Conservation (phyloP, 306 rosid genomes). For the Cucumis hystrix region DNA sequence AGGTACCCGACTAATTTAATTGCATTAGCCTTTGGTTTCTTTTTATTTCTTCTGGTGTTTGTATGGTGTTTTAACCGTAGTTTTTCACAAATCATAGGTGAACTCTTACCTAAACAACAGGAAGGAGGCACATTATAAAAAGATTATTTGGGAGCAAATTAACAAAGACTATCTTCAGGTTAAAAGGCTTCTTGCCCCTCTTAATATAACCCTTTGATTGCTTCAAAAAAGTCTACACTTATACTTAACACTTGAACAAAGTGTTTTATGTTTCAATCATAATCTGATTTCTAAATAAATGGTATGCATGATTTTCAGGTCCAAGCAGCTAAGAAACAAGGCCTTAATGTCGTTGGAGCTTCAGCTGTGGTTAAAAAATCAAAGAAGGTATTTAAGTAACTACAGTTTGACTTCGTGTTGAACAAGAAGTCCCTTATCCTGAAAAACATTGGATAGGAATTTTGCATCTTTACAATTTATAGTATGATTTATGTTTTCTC, state of each 20-base stretch:
- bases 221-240: background rate
- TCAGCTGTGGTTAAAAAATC: background rate
- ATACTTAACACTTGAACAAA: background rate
- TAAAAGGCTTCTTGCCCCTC: background rate
- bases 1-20: background rate
- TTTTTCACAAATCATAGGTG: background rate
- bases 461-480: background rate
- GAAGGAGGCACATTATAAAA: background rate
- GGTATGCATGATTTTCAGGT: background rate
- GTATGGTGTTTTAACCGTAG: background rate
- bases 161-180: constrained; percentile 9
- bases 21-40: constrained; percentile 1
- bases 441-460: background rate
- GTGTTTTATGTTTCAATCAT: background rate
- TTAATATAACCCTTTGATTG: background rate
- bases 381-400: background rate
- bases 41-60: background rate
- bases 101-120: background rate
- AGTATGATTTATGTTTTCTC: background rate
- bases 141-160: background rate
- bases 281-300: background rate
- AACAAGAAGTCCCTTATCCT: background rate
- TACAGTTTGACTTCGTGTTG: background rate
- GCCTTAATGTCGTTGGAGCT: background rate
- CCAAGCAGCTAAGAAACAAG: background rate